These are phyloP conservation scores for Datura wrightii DNA, from an alignment of 257 asterid genomes.

Conservation along the genomic window DNA sequence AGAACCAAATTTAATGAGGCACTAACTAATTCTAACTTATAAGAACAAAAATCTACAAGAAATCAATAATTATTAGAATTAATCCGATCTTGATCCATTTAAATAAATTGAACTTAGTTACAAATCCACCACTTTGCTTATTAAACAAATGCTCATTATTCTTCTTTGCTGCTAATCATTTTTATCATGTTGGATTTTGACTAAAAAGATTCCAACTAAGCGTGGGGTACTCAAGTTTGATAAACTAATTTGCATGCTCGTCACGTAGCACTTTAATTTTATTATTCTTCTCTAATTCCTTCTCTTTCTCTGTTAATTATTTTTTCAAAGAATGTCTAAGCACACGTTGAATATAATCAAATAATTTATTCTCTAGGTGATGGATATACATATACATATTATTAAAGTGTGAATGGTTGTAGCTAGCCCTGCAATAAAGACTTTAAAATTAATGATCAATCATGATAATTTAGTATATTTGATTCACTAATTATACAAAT, in stretches of 20 bases:
- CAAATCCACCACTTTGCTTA: slow-evolving; percentile 37
- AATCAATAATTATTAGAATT: slow-evolving; percentile 24
- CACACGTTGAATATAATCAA: not conserved
- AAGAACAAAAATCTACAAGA: not conserved
- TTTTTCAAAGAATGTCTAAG: not conserved
- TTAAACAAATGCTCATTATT: not conserved
- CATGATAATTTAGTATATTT: not conserved
- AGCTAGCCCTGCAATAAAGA: not conserved
- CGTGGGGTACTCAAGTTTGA: slow-evolving; percentile 15
- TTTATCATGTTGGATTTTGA: slow-evolving; percentile 40
- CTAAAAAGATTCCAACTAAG: slow-evolving; percentile 39
- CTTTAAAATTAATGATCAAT: not conserved
- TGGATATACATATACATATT: not conserved
- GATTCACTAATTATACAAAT: not conserved
- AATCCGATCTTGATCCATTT: not conserved
- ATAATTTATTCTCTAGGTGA: not conserved
- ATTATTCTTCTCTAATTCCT: not conserved
- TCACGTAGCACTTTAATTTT: slow-evolving; percentile 26
- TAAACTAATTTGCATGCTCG: slow-evolving; percentile 35
- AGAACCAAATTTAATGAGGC: slow-evolving; percentile 18
- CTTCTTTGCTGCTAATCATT: slow-evolving; percentile 41
- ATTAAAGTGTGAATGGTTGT: not conserved
- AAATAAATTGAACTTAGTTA: slow-evolving; percentile 35
- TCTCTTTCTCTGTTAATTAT: not conserved
- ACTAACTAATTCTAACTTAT: slow-evolving; percentile 23